Conservation (phyloP, 352 stramenopile genomes). For the Globisporangium megalacanthum region DNA sequence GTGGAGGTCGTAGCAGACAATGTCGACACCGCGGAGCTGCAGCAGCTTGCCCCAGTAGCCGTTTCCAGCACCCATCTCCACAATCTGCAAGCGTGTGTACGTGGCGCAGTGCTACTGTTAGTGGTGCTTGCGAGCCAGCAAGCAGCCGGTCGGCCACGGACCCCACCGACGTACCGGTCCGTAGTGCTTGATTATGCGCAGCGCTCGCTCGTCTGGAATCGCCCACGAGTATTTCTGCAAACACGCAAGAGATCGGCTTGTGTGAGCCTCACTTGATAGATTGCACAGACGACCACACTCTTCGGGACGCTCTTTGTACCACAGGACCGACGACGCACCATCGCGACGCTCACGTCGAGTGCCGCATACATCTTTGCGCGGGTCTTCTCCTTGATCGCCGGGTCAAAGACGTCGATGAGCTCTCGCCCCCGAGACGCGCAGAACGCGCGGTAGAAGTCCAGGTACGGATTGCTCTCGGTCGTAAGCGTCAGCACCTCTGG, state of each 20-base stretch:
- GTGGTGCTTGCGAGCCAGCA: not conserved
- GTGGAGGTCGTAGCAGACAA: constrained; percentile 85
- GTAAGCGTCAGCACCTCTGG: constrained; percentile 41
- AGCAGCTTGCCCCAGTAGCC: constrained; percentile 86
- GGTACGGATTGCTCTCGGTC: constrained; percentile 70
- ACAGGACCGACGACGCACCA: constrained; percentile 32
- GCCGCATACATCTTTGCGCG: constrained; percentile 63
- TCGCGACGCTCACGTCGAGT: constrained; percentile 74
- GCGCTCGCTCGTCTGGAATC: constrained; percentile 81
- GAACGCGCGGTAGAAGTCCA: constrained; percentile 74
- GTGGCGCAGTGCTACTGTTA: not conserved
- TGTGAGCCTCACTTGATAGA: no score
- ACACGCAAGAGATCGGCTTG: not conserved
- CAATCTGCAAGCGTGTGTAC: constrained; percentile 36
- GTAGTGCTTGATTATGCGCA: constrained; percentile 91
- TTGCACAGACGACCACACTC: not conserved
- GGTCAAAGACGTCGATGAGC: constrained; percentile 69
- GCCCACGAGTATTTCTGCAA: constrained; percentile 90
- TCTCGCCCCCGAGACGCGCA: constrained; percentile 49
- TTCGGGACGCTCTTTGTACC: no score
- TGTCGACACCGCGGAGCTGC: constrained; percentile 71
- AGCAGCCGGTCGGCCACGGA: no score
- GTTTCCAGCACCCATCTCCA: constrained; percentile 89
- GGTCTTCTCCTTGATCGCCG: constrained; percentile 55
- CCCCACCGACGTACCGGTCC: constrained; percentile 38